These are phyloP conservation scores for Multifurca ochricompacta DNA, from an alignment of 768 basidiomycete genomes.

Conservation along the genomic window DNA sequence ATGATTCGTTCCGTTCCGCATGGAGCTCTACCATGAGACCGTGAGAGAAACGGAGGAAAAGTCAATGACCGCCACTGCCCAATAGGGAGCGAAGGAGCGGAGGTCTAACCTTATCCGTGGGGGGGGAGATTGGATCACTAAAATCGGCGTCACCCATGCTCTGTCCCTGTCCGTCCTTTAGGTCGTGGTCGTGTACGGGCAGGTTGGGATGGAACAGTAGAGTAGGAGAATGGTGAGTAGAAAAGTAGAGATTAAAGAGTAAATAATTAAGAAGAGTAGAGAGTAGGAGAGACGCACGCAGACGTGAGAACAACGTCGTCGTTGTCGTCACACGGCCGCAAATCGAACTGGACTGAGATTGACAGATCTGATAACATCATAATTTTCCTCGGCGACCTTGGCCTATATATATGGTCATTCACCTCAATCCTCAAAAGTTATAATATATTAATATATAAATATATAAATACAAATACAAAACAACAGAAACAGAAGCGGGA, in stretches of 20 bases:
- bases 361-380: constrained; percentile 9
- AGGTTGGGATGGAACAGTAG: background rate
- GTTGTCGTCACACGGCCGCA: background rate
- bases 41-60: constrained; percentile 11
- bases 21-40: constrained; percentile 15
- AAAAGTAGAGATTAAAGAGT: too few species aligned
- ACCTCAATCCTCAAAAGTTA: too few species aligned
- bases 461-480: too few species aligned
- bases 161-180: too few species aligned
- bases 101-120: constrained; percentile 4
- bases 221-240: too few species aligned
- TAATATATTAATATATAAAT: too few species aligned
- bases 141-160: background rate
- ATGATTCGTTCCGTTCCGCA: too few species aligned
- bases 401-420: too few species aligned
- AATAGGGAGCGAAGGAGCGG: constrained; percentile 8
- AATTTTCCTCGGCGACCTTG: constrained; percentile 9
- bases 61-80: background rate
- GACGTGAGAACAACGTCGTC: background rate
- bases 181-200: too few species aligned
- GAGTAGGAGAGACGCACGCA: too few species aligned
- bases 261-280: too few species aligned
- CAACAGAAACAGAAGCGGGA: too few species aligned
- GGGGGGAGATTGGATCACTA: background rate
- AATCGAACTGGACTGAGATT: constrained; percentile 3